A percentile compares a stretch with the other conserved stretches of the same genome.
Conservation (phyloP, 2,329 filamentous ascomycete species). For the Clonostachys chloroleuca region DNA sequence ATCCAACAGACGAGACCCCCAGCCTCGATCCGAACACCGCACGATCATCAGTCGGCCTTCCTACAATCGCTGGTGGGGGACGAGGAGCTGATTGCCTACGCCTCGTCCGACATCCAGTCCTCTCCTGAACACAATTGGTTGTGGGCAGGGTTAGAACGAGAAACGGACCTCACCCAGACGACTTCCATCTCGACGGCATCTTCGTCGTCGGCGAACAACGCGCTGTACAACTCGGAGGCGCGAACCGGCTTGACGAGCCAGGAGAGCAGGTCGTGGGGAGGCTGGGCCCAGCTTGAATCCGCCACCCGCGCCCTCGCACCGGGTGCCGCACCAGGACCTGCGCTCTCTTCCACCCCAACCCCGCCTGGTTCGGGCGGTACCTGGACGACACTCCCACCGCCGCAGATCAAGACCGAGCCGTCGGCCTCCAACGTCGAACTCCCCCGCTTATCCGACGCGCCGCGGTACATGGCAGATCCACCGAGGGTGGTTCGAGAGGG, state of each 20-base stretch:
- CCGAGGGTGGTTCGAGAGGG: constrained; percentile 12
- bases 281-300: constrained; percentile 71
- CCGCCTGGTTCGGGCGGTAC: constrained; percentile 17
- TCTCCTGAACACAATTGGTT: constrained; percentile 77
- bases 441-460: constrained; percentile 18
- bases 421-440: constrained; percentile 15
- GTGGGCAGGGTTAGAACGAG: constrained; percentile 63
- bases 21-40: constrained; percentile 15
- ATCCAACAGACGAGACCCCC: constrained; percentile 25
- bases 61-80: constrained; percentile 46
- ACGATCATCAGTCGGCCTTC: constrained; percentile 18
- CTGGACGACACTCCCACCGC: constrained; percentile 22
- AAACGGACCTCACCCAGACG: constrained; percentile 11
- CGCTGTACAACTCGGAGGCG: constrained; percentile 38
- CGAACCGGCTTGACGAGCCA: constrained; percentile 49
- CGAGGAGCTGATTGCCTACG: constrained; percentile 84
- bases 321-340: neutral
- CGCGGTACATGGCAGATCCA: constrained; percentile 18
- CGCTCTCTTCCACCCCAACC: constrained; percentile 2
- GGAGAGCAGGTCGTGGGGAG: constrained; percentile 67
- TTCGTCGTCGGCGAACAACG: constrained; percentile 3
- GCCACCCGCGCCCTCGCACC: constrained; percentile 19
- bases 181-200: constrained; percentile 13
- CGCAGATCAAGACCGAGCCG: constrained; percentile 27
- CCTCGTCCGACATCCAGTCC: constrained; percentile 81